These are phyloP conservation scores for Leishmania tropica DNA, from an alignment of 208 protist genomes.

Conservation along the genomic window DNA sequence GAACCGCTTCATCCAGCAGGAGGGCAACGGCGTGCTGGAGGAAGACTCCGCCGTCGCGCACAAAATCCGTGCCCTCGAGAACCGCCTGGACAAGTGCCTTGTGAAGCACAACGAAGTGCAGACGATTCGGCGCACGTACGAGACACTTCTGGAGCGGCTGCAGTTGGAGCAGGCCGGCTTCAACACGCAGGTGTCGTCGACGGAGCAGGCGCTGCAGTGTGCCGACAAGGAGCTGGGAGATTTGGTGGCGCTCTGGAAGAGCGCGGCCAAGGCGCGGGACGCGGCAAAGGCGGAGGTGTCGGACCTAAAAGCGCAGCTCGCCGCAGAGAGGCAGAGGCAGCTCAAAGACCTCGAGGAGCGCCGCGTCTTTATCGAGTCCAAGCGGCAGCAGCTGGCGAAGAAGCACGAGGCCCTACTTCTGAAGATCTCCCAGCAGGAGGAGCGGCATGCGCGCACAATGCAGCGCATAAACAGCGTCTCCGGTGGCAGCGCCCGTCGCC, in stretches of 20 bases:
- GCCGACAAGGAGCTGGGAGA: conserved; percentile 92
- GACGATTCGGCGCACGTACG: conserved; percentile 94
- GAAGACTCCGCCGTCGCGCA: conserved; percentile 82
- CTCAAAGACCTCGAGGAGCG: conserved; percentile 89
- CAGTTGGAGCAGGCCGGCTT: conserved; percentile 93
- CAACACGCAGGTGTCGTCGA: conserved; percentile 88
- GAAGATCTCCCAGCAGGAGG: conserved; percentile 77
- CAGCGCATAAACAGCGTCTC: conserved; percentile 12
- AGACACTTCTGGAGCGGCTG: conserved; percentile 94
- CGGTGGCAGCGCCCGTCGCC: conserved; percentile 12
- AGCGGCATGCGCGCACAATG: conserved; percentile 50
- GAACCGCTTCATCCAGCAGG: conserved; percentile 53
- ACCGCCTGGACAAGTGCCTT: conserved; percentile 96
- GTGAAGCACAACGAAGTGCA: conserved; percentile 97
- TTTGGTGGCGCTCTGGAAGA: conserved; percentile 85
- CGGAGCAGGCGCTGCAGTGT: conserved; percentile 87
- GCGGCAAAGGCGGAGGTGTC: conserved; percentile 81
- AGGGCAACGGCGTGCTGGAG: conserved; percentile 58
- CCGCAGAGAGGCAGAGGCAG: conserved; percentile 74
- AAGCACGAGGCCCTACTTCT: conserved; percentile 53
- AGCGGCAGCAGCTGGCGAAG: conserved; percentile 75
- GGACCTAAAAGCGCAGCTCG: conserved; percentile 67
- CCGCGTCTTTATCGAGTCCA: conserved; percentile 71
- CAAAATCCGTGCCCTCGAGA: conserved; percentile 95
- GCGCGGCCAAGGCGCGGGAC: conserved; percentile 84